phyloP scores from a whole-genome alignment of 257 asterid genomes.

The Solanum appendiculatum region DNA sequence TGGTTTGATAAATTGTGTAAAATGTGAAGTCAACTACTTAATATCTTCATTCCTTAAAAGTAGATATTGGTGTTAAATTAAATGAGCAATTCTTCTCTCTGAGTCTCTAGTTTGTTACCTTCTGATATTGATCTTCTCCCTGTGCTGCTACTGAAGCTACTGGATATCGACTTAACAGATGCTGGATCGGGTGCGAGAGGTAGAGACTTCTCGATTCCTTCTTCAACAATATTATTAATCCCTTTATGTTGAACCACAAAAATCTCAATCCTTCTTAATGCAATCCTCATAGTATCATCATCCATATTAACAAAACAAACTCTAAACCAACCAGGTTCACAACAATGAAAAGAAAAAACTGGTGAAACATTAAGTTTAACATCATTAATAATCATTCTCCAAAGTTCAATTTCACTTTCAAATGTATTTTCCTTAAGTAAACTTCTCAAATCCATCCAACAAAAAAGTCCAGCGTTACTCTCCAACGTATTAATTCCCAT shows the following conservation, averaged over 20 bases:
- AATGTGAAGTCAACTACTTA: no score
- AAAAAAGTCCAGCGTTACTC: not conserved
- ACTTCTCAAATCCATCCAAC: not conserved
- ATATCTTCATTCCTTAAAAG: no score
- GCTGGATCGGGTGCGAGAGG: not conserved
- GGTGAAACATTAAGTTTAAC: not conserved
- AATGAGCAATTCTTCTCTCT: no score
- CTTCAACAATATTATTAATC: not conserved
- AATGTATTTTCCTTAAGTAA: not conserved
- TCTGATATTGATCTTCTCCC: no score
- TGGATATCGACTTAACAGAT: not conserved
- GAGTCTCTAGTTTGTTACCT: not conserved
- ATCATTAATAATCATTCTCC: not conserved
- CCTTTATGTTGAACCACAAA: not conserved
- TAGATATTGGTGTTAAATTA: no score
- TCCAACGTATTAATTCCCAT: not conserved
- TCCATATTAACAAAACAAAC: conserved; percentile 4
- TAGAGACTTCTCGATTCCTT: not conserved
- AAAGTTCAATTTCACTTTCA: not conserved
- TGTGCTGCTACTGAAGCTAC: no score
- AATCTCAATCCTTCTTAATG: not conserved
- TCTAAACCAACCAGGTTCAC: conserved; percentile 3
- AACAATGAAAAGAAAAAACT: not conserved
- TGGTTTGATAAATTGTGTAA: no score
- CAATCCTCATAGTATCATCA: not conserved